These are phyloP conservation scores for Aspergillus awamori DNA, from an alignment of 2,329 filamentous ascomycete species.

Conservation along the genomic window DNA sequence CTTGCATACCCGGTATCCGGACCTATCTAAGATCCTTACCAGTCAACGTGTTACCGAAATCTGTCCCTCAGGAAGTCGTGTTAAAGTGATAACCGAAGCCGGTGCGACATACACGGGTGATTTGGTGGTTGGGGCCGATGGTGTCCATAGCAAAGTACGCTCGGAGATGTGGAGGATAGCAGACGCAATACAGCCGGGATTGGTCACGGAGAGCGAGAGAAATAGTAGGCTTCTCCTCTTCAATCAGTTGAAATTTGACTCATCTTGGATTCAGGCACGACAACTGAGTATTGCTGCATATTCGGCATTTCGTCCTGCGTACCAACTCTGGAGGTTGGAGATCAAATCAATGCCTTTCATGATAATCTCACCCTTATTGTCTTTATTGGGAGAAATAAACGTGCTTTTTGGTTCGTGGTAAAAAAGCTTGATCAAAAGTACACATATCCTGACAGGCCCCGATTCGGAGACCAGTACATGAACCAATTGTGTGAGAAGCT, in stretches of 20 bases:
- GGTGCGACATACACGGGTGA: not conserved
- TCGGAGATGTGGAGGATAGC: conserved; percentile 10
- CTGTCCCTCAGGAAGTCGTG: not conserved
- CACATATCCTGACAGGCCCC: conserved; percentile 20
- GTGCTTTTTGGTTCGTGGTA: conserved; percentile 30
- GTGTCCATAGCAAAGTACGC: conserved; percentile 10
- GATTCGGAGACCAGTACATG: conserved; percentile 20
- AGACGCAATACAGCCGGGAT: not conserved
- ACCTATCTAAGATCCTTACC: not conserved
- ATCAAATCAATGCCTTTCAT: conserved; percentile 17
- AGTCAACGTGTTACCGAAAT: not conserved
- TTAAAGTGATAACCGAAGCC: not conserved
- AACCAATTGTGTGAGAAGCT: conserved; percentile 3
- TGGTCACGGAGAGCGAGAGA: not conserved
- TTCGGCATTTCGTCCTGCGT: conserved; percentile 30
- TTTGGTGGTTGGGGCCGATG: conserved; percentile 13
- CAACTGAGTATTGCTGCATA: conserved; percentile 30
- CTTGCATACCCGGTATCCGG: conserved; percentile 8
- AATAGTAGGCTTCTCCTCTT: not conserved
- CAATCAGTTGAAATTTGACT: no score
- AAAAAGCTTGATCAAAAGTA: conserved; percentile 24
- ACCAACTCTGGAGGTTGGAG: conserved; percentile 13
- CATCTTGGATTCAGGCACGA: not conserved
- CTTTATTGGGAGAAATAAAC: conserved; percentile 19
- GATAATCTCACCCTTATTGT: conserved; percentile 20